Percentiles rank a stretch among this genome's conserved stretches.
Conservation (phyloP, 106 monocot genomes). For the Ottelia alismoides region DNA sequence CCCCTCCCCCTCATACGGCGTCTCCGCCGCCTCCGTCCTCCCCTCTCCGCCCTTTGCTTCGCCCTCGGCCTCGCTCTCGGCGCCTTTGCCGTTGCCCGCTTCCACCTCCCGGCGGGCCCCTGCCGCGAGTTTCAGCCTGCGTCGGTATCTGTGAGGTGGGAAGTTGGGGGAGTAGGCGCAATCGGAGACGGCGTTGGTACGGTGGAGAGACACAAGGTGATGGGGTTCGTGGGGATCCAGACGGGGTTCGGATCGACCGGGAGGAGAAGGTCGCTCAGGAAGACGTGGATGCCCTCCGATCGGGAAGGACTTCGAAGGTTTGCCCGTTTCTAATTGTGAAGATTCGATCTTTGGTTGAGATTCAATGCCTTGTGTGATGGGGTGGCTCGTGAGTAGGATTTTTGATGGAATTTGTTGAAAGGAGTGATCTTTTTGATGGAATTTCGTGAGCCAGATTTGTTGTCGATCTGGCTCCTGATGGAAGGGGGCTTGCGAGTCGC, state of each 20-base stretch:
- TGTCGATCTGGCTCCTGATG: no score
- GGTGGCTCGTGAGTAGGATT: no score
- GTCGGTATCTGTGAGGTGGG: conserved; percentile 52
- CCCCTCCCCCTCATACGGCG: conserved; percentile 18
- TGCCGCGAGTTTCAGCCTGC: conserved; percentile 29
- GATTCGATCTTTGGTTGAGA: no score
- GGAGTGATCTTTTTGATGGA: no score
- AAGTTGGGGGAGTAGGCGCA: conserved; percentile 3
- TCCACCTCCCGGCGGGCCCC: neutral
- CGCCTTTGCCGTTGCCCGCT: conserved; percentile 4
- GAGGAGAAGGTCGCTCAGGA: conserved; percentile 50
- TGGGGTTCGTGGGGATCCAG: conserved; percentile 84
- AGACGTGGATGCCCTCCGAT: conserved; percentile 78
- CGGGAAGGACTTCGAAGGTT: conserved; percentile 55
- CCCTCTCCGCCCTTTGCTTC: conserved; percentile 35
- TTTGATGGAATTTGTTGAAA: no score
- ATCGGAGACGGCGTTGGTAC: neutral
- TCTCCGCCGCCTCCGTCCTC: conserved; percentile 25
- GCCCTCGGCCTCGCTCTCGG: conserved; percentile 46
- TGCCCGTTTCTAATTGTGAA: no score
- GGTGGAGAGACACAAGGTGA: conserved; percentile 36
- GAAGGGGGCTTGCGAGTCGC: no score
- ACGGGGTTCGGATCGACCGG: conserved; percentile 66
- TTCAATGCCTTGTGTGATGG: no score
- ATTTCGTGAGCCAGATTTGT: no score